These are phyloP conservation scores for Calonectria ilicicola DNA, from an alignment of 2,329 filamentous ascomycete genomes.

Conservation along the genomic window DNA sequence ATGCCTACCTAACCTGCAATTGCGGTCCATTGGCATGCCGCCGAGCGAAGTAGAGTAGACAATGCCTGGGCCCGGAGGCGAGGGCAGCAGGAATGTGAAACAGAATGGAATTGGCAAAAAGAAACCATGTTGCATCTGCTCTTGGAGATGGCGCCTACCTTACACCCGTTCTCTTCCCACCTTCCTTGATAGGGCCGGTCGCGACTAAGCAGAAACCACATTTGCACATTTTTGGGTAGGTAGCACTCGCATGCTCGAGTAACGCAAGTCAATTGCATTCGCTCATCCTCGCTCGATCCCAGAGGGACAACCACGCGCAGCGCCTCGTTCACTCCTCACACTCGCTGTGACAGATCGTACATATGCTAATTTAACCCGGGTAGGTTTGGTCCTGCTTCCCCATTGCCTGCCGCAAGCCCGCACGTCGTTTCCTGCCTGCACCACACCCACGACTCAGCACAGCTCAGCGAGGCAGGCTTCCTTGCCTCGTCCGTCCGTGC, in stretches of 20 bases:
- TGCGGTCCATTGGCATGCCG: not conserved
- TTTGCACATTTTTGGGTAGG: not conserved
- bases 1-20: not conserved
- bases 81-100: not conserved
- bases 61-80: not conserved
- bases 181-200: not conserved
- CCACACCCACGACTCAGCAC: not conserved
- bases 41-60: not conserved
- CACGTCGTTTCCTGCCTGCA: not conserved
- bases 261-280: slow-evolving; percentile 1
- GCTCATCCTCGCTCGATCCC: not conserved
- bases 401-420: slow-evolving; percentile 8
- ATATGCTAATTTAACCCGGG: slow-evolving; percentile 3
- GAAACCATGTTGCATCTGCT: not conserved
- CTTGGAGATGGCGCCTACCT: not conserved
- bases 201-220: not conserved
- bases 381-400: slow-evolving; percentile 3
- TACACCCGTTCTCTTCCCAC: not conserved
- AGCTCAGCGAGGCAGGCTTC: slow-evolving; percentile 3
- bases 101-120: not conserved
- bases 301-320: not conserved
- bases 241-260: slow-evolving; percentile 4
- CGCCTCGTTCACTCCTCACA: not conserved
- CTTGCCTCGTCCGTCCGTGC: not conserved
- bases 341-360: not conserved